Conservation (phyloP, 306 rosid genomes). For the Vigna nakashimae region DNA sequence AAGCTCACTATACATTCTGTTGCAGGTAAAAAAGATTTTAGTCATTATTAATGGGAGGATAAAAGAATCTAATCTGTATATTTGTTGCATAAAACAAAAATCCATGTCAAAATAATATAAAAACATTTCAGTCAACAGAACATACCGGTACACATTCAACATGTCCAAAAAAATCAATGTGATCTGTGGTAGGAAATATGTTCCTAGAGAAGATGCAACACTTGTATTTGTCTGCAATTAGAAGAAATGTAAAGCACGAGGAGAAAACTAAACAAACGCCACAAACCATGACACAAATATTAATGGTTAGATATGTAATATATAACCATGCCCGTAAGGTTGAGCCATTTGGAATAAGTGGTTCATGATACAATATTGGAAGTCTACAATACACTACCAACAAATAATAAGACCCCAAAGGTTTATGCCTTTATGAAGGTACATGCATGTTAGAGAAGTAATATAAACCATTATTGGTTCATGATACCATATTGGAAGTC, state of each 20-base stretch:
- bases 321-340: neutral
- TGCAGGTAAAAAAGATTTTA: conserved; percentile 29
- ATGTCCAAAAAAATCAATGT: conserved; percentile 92
- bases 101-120: neutral
- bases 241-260: conserved; percentile 17
- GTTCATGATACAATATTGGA: neutral
- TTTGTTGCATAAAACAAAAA: neutral
- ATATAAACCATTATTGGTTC: too few relatives aligned
- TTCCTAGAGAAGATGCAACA: conserved; percentile 86
- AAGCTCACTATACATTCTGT: conserved; percentile 97
- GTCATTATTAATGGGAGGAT: conserved; percentile 5
- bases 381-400: neutral
- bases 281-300: neutral
- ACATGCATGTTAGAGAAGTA: too few relatives aligned
- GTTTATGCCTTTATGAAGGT: too few relatives aligned
- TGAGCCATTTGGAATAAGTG: neutral
- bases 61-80: neutral
- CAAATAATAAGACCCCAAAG: too few relatives aligned
- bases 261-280: neutral
- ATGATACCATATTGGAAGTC: too few relatives aligned
- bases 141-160: conserved; percentile 96
- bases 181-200: conserved; percentile 86
- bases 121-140: neutral
- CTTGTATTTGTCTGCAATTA: conserved; percentile 89
- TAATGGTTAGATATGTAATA: neutral